These are phyloP conservation scores for Strobilomyces echinocephalus DNA, from an alignment of 768 basidiomycete species.

Conservation along the genomic window DNA sequence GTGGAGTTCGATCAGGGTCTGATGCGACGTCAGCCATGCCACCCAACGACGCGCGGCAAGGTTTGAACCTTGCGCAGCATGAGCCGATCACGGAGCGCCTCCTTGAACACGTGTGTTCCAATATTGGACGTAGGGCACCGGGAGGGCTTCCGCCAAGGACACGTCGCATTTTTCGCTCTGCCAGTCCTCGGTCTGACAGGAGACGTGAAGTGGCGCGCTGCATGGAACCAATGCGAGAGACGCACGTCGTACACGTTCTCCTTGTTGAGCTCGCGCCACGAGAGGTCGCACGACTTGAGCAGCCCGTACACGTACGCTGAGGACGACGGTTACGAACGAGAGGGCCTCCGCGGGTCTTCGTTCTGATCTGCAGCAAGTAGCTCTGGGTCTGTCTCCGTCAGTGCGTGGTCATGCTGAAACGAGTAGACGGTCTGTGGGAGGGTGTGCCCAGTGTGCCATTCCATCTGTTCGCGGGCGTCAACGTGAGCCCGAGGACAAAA, in stretches of 20 bases:
- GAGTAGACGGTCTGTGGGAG: too few relatives aligned
- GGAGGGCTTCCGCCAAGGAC: constrained; percentile 60
- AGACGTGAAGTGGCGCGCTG: background rate
- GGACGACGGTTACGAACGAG: constrained; percentile 61
- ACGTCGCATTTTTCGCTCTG: constrained; percentile 87
- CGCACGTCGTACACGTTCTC: constrained; percentile 32
- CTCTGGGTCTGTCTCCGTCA: too few relatives aligned
- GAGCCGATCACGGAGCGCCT: too few relatives aligned
- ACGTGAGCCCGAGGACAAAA: too few relatives aligned
- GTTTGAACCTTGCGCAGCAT: too few relatives aligned
- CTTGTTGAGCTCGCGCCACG: constrained; percentile 78
- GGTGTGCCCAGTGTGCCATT: too few relatives aligned
- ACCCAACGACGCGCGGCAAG: constrained; percentile 24
- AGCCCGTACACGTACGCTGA: constrained; percentile 64
- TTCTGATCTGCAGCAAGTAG: background rate
- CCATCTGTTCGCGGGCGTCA: too few relatives aligned
- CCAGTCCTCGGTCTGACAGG: constrained; percentile 74
- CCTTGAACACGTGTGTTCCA: constrained; percentile 37
- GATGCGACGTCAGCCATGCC: too few relatives aligned
- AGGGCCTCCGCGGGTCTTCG: constrained; percentile 44
- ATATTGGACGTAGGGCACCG: constrained; percentile 40
- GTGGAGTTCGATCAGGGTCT: too few relatives aligned
- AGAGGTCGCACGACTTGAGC: constrained; percentile 76
- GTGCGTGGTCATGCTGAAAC: too few relatives aligned
- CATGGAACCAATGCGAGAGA: constrained; percentile 17